These are phyloP conservation scores for Vanderwaltozyma verrucispora DNA, from an alignment of 805 yeast genomes.

Conservation along the genomic window DNA sequence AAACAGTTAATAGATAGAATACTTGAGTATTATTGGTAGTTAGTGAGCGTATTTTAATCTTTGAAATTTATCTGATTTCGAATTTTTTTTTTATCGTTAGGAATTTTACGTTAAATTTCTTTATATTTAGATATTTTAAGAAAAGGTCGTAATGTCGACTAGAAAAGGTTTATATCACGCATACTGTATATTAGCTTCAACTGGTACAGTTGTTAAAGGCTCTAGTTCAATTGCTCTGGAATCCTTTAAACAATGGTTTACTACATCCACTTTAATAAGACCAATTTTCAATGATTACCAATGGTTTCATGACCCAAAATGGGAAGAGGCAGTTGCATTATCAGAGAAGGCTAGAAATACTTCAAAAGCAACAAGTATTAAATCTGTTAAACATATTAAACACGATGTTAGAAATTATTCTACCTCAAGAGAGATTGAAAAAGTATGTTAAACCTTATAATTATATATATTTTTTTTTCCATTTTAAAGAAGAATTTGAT, in stretches of 20 bases:
- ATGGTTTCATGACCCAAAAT: conserved; percentile 24
- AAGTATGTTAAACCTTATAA: conserved; percentile 1
- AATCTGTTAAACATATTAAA: not conserved
- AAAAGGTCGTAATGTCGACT: too few relatives aligned
- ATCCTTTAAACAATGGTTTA: conserved; percentile 17
- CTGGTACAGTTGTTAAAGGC: conserved; percentile 13
- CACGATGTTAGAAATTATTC: conserved; percentile 11
- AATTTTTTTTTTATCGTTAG: too few relatives aligned
- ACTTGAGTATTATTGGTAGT: too few relatives aligned
- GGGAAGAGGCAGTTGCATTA: conserved; percentile 23
- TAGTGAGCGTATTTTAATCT: too few relatives aligned
- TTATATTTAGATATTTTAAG: too few relatives aligned
- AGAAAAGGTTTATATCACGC: conserved; percentile 16
- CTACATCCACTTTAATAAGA: conserved; percentile 19
- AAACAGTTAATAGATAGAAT: too few relatives aligned
- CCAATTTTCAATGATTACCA: conserved; percentile 15
- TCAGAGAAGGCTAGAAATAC: conserved; percentile 7
- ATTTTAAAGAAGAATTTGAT: too few relatives aligned
- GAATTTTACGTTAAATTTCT: too few relatives aligned
- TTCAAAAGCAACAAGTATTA: not conserved
- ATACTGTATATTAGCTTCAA: conserved; percentile 16
- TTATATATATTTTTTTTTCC: not conserved
- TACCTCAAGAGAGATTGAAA: conserved; percentile 3
- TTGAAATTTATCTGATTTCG: too few relatives aligned
- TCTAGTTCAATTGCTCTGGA: conserved; percentile 15